Percentiles rank a stretch among this genome's conserved stretches.
Conservation (phyloP, 2,329 filamentous ascomycete species). For the Aspergillus nomiae region DNA sequence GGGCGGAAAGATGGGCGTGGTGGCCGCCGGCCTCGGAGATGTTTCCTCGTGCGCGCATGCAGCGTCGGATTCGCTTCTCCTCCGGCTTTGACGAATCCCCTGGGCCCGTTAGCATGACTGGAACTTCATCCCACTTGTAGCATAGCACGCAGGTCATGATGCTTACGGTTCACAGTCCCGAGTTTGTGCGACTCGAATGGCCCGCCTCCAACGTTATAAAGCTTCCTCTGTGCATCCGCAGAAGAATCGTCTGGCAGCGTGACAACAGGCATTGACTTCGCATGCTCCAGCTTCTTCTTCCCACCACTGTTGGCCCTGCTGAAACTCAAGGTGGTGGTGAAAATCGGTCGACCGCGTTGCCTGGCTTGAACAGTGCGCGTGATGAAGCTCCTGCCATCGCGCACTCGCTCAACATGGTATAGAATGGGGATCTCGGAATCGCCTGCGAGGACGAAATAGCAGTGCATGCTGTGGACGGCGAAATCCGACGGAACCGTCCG, state of each 20-base stretch:
- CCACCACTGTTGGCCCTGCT: conserved; percentile 61
- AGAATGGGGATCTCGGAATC: conserved; percentile 82
- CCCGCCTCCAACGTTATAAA: conserved; percentile 36
- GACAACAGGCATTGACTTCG: conserved; percentile 60
- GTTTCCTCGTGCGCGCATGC: conserved; percentile 55
- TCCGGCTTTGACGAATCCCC: conserved; percentile 55
- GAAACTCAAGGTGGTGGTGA: conserved; percentile 93
- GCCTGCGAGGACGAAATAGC: conserved; percentile 95
- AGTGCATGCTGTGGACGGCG: conserved; percentile 93
- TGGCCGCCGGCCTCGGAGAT: conserved; percentile 75
- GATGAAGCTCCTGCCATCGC: conserved; percentile 85
- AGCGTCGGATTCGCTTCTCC: conserved; percentile 66
- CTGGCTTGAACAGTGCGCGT: conserved; percentile 95
- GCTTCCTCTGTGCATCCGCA: conserved; percentile 32
- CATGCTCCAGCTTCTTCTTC: conserved; percentile 64
- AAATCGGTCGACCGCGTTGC: conserved; percentile 85
- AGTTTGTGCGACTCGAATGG: conserved; percentile 63
- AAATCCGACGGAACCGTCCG: conserved; percentile 80
- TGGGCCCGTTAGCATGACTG: conserved; percentile 26
- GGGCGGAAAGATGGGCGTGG: conserved; percentile 78
- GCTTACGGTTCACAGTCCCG: conserved; percentile 57
- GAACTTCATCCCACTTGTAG: background rate
- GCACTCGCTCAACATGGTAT: conserved; percentile 92
- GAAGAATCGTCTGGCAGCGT: conserved; percentile 42
- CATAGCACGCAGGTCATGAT: background rate